Evolutionary conservation across 176 grass and related monocot species (phyloP).

Genomic region (Hordeum vulgare): DNA sequence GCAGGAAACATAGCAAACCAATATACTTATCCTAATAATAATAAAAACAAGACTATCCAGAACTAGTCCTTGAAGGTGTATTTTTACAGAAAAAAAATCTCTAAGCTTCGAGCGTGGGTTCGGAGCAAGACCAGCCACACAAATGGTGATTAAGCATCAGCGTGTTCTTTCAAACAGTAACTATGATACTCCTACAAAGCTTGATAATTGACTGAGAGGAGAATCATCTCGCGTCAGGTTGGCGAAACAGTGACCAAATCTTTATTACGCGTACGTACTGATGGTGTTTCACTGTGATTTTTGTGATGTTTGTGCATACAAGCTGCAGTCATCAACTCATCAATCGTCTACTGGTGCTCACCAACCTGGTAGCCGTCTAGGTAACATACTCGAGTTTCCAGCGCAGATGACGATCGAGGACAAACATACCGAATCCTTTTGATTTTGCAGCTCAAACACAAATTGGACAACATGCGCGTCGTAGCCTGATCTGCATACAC

Average conservation of each 20-base stretch:
- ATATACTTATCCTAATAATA: not conserved
- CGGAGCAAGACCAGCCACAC: too few species aligned
- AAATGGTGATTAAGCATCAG: too few species aligned
- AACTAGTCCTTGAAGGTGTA: too few species aligned
- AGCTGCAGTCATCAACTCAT: not conserved
- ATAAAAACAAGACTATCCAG: too few species aligned
- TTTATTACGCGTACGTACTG: not conserved
- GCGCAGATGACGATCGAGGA: not conserved
- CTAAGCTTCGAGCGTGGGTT: too few species aligned
- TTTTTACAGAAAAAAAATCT: too few species aligned
- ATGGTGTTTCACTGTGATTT: not conserved
- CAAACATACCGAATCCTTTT: not conserved
- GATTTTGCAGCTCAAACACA: not conserved
- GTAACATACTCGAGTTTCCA: not conserved
- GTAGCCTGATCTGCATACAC: not conserved
- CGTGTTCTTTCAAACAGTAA: too few species aligned
- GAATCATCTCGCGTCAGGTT: not conserved
- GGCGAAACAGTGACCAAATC: not conserved
- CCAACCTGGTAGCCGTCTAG: not conserved
- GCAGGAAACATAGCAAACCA: not conserved
- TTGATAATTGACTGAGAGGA: not conserved
- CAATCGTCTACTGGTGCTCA: not conserved
- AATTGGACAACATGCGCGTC: not conserved
- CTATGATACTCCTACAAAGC: not conserved
- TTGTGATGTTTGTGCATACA: not conserved